A percentile compares a stretch with the other conserved stretches of the same genome.
Conservation (phyloP, 768 basidiomycete genomes). For the Lepiota brunneoincarnata region DNA sequence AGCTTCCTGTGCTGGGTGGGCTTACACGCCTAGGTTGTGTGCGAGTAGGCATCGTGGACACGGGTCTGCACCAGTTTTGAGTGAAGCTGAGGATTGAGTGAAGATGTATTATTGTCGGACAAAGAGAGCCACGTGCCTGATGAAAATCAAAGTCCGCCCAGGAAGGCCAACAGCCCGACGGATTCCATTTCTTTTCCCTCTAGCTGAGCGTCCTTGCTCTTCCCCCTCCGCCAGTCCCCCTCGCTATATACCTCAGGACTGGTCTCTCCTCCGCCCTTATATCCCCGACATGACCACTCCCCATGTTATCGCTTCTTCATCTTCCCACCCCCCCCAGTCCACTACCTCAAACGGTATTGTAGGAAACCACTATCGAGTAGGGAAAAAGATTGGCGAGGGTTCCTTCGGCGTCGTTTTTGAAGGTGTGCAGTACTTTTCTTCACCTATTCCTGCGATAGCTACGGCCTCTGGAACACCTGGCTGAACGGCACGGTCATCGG, state of each 20-base stretch:
- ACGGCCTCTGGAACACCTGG: neutral
- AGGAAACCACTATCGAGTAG: conserved; percentile 81
- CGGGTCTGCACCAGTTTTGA: too few relatives aligned
- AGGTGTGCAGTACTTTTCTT: conserved; percentile 48
- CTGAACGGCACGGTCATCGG: conserved; percentile 6
- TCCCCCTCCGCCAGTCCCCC: conserved; percentile 16
- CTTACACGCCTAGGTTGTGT: too few relatives aligned
- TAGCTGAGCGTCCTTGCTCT: conserved; percentile 19
- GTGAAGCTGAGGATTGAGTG: too few relatives aligned
- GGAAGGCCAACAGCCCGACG: conserved; percentile 22
- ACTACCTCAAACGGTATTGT: conserved; percentile 72
- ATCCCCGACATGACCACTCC: conserved; percentile 64
- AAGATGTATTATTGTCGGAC: too few relatives aligned
- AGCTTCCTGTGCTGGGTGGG: too few relatives aligned
- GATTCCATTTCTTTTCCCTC: conserved; percentile 24
- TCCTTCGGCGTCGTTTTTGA: conserved; percentile 98
- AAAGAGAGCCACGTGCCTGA: conserved; percentile 5
- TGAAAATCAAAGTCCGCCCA: conserved; percentile 22
- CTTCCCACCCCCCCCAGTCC: conserved; percentile 61
- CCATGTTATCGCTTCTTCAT: conserved; percentile 79
- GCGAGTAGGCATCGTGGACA: too few relatives aligned
- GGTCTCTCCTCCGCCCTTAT: conserved; percentile 15
- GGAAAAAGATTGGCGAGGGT: conserved; percentile 99
- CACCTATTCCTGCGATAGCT: neutral
- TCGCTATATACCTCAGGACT: conserved; percentile 22